Base-by-base conservation (phyloP, 2,329 filamentous ascomycete genomes). In the Cryphonectria naterciae region DNA sequence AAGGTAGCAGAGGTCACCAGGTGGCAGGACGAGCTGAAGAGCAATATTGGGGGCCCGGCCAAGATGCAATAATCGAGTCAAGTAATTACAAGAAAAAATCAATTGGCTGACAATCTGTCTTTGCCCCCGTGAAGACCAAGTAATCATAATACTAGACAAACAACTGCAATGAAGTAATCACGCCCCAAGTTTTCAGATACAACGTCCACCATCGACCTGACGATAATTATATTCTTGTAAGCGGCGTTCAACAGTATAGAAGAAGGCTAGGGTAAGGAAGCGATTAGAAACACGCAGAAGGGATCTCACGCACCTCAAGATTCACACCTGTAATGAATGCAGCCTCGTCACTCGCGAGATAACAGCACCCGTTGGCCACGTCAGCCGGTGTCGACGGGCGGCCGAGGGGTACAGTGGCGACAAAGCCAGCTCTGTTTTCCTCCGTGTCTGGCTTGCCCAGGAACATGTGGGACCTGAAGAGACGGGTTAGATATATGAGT, bases 301-400 rank as follows among this genome's bases (percentile, higher is more conserved):
- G 22, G 46, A 49, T 6, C 5, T n/a, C 15, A 25, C 61, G 56
- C 4, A 91, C 87, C 68, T 92, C 87, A 73, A 93, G 82, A 73
- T 92, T 91, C n/a, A 90, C 85, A 0, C 92, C 92, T 0, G 91
- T 93, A 73, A 94, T 87, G 75, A 94, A 93, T 3, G 83, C 85
- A 0, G 89, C 90, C 76, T 94, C 92, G 39, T 93, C 89, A 71
- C 90, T 92, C 1, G 90, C 90, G 62, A 94, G 79, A 77, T 91
- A 94, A 25, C 90, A 84, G 73, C 88, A 90, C 37, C 91, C 90
- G 76, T 93, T 92, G 2, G 90, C 91, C 49, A 94, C 86, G 78
- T 94, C 92, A 13, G 84, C 82, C 0, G 88, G 85, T n/a, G 85
- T 85, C 1, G 86, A 86, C 4, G 84, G 82, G 19, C 88, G 81